Conservation (phyloP, 345 rosid species). For the Acer saccharum region DNA sequence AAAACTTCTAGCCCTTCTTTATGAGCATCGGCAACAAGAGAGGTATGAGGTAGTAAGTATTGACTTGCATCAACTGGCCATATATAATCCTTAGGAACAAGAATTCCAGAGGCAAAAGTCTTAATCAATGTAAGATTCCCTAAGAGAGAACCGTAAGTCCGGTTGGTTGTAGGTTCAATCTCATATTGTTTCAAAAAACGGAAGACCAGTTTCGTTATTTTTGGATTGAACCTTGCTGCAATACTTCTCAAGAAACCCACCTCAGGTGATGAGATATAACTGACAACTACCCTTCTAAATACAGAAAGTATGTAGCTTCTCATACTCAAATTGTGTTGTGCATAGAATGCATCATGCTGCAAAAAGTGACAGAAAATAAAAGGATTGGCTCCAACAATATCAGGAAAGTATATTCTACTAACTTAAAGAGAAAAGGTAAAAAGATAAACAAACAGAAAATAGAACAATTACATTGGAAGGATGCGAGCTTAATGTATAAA, state of each 20-base stretch:
- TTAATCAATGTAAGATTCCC: constrained; percentile 68
- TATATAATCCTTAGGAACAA: constrained; percentile 81
- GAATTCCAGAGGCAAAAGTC: constrained; percentile 96
- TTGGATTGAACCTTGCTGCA: constrained; percentile 43
- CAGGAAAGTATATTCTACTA: constrained; percentile 74
- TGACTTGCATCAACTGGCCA: constrained; percentile 53
- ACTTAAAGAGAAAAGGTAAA: not conserved
- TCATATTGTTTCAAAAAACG: constrained; percentile 50
- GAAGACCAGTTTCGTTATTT: constrained; percentile 61
- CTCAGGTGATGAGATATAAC: constrained; percentile 86
- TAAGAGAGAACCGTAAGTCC: constrained; percentile 62
- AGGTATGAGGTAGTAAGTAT: constrained; percentile 57
- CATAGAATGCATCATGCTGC: constrained; percentile 77
- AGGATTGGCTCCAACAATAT: not conserved
- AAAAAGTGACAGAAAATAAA: constrained; percentile 15
- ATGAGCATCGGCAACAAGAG: constrained; percentile 82
- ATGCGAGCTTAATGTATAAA: too few species aligned
- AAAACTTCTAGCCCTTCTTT: constrained; percentile 79
- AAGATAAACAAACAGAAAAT: constrained; percentile 11
- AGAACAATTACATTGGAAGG: not conserved
- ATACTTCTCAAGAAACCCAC: constrained; percentile 65
- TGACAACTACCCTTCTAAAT: constrained; percentile 43
- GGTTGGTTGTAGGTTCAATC: constrained; percentile 73
- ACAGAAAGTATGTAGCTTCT: constrained; percentile 54
- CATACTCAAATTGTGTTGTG: constrained; percentile 75